Percentiles rank a stretch among this genome's conserved stretches.
Conservation (phyloP, 352 stramenopile genomes). For the Phytophthora colocasiae region DNA sequence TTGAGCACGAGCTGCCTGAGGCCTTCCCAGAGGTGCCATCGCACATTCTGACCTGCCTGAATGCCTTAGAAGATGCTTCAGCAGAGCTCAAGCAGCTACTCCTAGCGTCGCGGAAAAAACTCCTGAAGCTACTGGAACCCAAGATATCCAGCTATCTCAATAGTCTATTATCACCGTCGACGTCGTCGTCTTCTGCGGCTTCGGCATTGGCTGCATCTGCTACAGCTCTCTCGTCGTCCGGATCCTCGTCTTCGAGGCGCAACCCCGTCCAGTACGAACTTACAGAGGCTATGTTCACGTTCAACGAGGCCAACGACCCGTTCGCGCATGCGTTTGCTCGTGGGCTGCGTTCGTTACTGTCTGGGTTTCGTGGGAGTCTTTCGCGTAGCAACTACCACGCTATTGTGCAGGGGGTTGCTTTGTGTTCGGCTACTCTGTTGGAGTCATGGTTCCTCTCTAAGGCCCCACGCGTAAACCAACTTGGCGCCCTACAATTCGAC, state of each 20-base stretch:
- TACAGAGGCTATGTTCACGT: constrained; percentile 85
- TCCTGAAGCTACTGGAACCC: constrained; percentile 78
- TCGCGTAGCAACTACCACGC: constrained; percentile 66
- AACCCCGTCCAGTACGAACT: constrained; percentile 78
- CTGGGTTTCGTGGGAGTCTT: constrained; percentile 56
- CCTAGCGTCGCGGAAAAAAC: constrained; percentile 71
- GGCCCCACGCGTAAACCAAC: constrained; percentile 74
- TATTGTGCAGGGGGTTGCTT: constrained; percentile 60
- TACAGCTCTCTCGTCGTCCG: constrained; percentile 37
- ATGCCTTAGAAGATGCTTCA: constrained; percentile 75
- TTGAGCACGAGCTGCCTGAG: constrained; percentile 72
- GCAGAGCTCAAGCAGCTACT: constrained; percentile 76
- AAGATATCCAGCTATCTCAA: constrained; percentile 67
- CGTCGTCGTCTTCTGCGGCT: constrained; percentile 42
- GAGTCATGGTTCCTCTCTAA: constrained; percentile 72
- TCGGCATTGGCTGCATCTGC: constrained; percentile 42
- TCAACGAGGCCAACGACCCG: constrained; percentile 90
- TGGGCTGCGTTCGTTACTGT: constrained; percentile 61
- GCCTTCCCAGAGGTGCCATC: constrained; percentile 78
- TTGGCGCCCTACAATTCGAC: constrained; percentile 87
- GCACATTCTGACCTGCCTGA: constrained; percentile 78
- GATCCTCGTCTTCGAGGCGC: constrained; percentile 36
- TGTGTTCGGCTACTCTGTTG: constrained; percentile 52
- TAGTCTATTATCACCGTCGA: constrained; percentile 51
- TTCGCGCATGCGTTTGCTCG: constrained; percentile 82